Evolutionary conservation across 345 rosid genomes (phyloP), one percentile per base, ranked within the genome.

Genomic region (Citrus unshiu): DNA sequence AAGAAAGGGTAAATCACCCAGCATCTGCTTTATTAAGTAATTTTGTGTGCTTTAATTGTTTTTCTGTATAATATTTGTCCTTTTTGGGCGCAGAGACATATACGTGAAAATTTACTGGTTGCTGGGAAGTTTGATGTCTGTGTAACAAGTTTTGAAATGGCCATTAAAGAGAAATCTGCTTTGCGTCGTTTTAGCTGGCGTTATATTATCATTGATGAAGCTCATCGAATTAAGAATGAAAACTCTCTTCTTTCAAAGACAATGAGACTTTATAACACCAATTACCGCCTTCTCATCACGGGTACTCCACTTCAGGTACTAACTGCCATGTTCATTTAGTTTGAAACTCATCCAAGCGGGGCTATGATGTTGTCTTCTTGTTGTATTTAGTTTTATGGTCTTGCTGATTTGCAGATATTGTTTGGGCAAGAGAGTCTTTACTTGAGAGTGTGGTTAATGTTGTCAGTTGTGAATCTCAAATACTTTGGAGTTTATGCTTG

Each of bases 111-210:
- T 49, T 84, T 97, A 77, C 87, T 97, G 72, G 93, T 86, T 86
- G 98, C 99, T 73, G 98, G 99, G 72, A 97, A 97, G 88, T 97
- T 97, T 84, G 98, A 97, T 93, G 91, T 97, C 8, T 94, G 98
- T 63, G 98, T 96, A 75, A 96, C 99, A 62, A 96, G 99, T 84
- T 96, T 96, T 87, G 98, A 97, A 86, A 97, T 97, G 99, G 99
- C 98, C 77, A 97, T 97, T 78, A 97, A 97, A 82, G 99, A 97
- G 92, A 96, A 94, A 85, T 37, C 94, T 83, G 79, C 93, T 19
- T 80, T 96, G 81, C 98, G 95, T 56, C 97, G 98, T 59, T 97
- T 97, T 82, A 97, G 97, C 83, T 94, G 99, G 98, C 95, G 99
- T 18, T 97, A 93, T 84, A 94, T 95, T 72, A 90, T 94, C 73